Base-by-base conservation (phyloP, 2,329 filamentous ascomycete genomes). In the Xylaria sp. region DNA sequence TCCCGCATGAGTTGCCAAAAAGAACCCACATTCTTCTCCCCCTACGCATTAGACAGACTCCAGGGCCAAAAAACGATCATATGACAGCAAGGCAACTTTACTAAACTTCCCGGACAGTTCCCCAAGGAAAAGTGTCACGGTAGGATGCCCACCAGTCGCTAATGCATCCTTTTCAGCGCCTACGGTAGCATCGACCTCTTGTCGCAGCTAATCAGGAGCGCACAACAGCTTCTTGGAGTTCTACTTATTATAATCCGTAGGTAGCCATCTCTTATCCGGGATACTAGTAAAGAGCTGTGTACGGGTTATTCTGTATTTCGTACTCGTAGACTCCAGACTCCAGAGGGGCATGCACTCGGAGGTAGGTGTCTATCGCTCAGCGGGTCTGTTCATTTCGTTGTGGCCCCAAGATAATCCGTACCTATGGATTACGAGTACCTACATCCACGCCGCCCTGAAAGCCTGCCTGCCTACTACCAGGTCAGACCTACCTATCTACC, bases 81-180 rank as follows among this genome's bases (percentile, higher is more conserved):
- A 64, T 62, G 62, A 64, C 53, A 55, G 23, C 4, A 56, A 53
- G 49, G 47, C 42, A 46, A 54, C 37, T 53, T 1, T 4, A 37
- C 23, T 30, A 30, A 30, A 30, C 23, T 30, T 30, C 8, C 37
- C 11, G 37, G 37, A 42, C 37, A 42, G 23, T 30, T 30, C 37
- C 11, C 37, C 37, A 42, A 42, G 52, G 46, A 52, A 42, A 53
- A 42, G 61, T 63, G 54, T 48, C 59, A 63, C 61, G 39, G 30
- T 59, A 61, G 59, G 54, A 34, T 59, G 59, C 52, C 53, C 44
- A 16, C 52, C 57, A 62, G 62, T 63, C 56, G 55, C 57, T 62
- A 63, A 61, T 51, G 55, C 59, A 51, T 39, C 49, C 9, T 51
- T 51, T 35, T 51, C 10, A 51, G 49, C 49, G 49, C 49, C 37